Percentiles rank a stretch among this genome's conserved stretches.
These are phyloP conservation scores for Orbilia brochopaga DNA, from an alignment of 2,329 filamentous ascomycete genomes.

Conservation along the genomic window DNA sequence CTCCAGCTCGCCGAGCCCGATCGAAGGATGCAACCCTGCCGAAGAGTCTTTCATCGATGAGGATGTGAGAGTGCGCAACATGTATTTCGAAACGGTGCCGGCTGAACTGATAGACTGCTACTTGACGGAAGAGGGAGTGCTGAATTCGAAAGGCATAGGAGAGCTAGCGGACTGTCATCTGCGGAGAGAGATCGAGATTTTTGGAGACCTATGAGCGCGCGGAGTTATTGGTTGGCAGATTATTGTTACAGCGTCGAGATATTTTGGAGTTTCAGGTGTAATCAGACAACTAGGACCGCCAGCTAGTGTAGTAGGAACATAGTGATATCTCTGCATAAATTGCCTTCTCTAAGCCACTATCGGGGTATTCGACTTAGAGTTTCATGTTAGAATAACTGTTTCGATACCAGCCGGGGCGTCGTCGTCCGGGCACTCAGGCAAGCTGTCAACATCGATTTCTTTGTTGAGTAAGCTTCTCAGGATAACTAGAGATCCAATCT, in stretches of 20 bases:
- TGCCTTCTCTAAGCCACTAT: too few species aligned
- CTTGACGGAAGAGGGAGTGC: constrained; percentile 42
- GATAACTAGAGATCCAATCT: constrained; percentile 59
- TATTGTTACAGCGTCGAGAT: not conserved
- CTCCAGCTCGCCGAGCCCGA: constrained; percentile 8
- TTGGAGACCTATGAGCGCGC: constrained; percentile 33
- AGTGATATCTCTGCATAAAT: too few species aligned
- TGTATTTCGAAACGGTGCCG: constrained; percentile 49
- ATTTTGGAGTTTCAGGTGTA: not conserved
- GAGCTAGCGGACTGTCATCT: constrained; percentile 42
- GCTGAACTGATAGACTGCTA: constrained; percentile 46
- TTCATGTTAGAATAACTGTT: constrained; percentile 76
- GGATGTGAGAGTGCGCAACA: constrained; percentile 44
- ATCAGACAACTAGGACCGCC: not conserved
- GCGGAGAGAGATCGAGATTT: constrained; percentile 41
- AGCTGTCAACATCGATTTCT: constrained; percentile 78
- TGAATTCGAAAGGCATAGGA: constrained; percentile 38
- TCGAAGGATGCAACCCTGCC: constrained; percentile 11
- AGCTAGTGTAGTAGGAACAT: too few species aligned
- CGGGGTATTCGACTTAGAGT: constrained; percentile 55
- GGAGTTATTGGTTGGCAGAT: not conserved
- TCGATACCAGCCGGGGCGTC: constrained; percentile 75
- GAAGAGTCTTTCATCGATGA: constrained; percentile 7
- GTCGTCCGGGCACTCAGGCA: constrained; percentile 84
- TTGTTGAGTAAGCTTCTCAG: constrained; percentile 75